A percentile compares a stretch with the other conserved stretches of the same genome.
Evolutionary conservation across 495 filamentous ascomycete species (phyloP).

Genomic region (Podospora pseudopauciseta): DNA sequence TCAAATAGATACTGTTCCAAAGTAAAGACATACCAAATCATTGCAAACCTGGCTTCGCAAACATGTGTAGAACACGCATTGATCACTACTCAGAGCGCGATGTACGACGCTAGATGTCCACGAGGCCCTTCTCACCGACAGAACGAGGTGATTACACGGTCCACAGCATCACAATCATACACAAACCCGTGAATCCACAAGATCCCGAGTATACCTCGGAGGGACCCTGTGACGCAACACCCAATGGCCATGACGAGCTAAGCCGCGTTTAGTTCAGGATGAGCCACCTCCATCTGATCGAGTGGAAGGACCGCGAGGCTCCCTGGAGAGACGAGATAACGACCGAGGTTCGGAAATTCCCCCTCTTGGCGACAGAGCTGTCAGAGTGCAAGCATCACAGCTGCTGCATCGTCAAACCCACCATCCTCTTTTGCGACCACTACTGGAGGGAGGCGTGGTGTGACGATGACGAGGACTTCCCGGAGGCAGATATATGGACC

Average conservation of each 20-base stretch:
- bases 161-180: background rate
- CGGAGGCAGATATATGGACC: background rate
- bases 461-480: background rate
- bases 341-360: background rate
- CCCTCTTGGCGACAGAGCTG: background rate
- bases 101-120: background rate
- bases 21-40: background rate
- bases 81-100: background rate
- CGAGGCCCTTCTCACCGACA: background rate
- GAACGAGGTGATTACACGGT: background rate
- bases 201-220: too few species aligned
- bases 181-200: too few species aligned
- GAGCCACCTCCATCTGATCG: too few species aligned
- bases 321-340: too few species aligned
- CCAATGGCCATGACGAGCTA: too few species aligned
- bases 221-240: too few species aligned
- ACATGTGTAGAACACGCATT: background rate
- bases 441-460: background rate
- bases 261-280: too few species aligned
- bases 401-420: background rate
- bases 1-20: background rate
- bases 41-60: background rate
- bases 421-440: background rate
- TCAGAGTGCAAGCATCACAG: background rate
- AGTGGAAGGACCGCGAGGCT: background rate